Conservation (phyloP, 176 grass and related monocot species). For the Eleusine coracana region DNA sequence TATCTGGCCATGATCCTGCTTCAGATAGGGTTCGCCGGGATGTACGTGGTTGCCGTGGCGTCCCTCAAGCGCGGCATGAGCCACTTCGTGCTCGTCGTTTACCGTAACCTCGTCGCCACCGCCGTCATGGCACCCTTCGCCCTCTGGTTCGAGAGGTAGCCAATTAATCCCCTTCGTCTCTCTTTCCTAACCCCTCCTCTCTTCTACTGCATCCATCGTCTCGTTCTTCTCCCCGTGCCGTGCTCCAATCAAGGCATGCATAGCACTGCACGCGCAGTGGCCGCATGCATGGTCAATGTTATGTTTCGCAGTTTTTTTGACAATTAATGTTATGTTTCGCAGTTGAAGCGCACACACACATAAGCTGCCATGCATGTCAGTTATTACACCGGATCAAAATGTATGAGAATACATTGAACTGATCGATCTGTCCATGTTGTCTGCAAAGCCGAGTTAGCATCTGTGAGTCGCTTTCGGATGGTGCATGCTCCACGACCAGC, state of each 20-base stretch:
- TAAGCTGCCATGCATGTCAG: not conserved
- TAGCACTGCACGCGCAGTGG: not conserved
- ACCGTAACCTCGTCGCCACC: conserved; percentile 71
- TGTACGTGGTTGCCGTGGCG: conserved; percentile 75
- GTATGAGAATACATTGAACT: not conserved
- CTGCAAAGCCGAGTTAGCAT: not conserved
- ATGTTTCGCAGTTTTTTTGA: too few relatives aligned
- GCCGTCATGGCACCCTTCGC: conserved; percentile 79
- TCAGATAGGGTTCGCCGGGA: conserved; percentile 84
- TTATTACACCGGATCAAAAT: not conserved
- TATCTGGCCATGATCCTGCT: conserved; percentile 90
- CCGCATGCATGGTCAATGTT: too few relatives aligned
- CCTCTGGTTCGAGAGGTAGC: conserved; percentile 77
- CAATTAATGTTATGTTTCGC: too few relatives aligned
- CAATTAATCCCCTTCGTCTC: not conserved
- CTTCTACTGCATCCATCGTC: not conserved
- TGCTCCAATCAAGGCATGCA: not conserved
- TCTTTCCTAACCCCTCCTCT: not conserved
- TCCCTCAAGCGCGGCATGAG: conserved; percentile 83
- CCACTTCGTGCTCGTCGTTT: conserved; percentile 91
- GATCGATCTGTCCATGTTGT: not conserved
- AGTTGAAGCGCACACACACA: not conserved
- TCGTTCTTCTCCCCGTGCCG: not conserved
- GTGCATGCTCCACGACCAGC: conserved; percentile 37
- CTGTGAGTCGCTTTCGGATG: conserved; percentile 22